Base-by-base conservation (phyloP, 2,329 filamentous ascomycete species). In the Neonectria sp. region DNA sequence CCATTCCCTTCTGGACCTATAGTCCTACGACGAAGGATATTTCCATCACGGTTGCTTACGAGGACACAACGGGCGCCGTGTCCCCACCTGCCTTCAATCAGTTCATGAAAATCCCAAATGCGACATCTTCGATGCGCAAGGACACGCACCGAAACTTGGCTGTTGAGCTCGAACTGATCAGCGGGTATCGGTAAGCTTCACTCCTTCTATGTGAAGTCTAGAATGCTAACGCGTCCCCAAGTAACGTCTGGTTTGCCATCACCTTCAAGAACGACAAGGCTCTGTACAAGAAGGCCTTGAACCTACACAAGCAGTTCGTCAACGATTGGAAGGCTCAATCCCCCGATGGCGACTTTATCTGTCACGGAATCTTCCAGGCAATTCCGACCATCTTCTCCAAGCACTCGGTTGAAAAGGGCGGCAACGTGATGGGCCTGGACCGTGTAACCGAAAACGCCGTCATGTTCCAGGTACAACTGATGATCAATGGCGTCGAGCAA, bases 181-280 rank as follows among this genome's bases (percentile, higher is more conserved):
- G 29, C 17, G 60, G 51, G 21, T 62, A 62, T 31, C 60, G 65
- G 58, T 60, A 52, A 51, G 58, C 25, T 29, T 51, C 24, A 13
- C 46, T 6, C 25, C 13, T 7, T 29, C 46, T 29, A 13, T 8
- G 13, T 29, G 6, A 51, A 31, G 25, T 4, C 13, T 31, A n/a
- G 6, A 31, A 29, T 29, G 21, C 46, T 51, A 25, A 51, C 13
- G 13, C 25, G 6, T 79, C 25, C 56, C 60, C 13, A 24, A 66
- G 63, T 27, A 63, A 68, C 31, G 48, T 58, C 15, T 62, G 59
- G 49, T 63, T 70, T 24, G 58, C 65, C 37, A 29, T 60, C 27
- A 63, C 61, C 9, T 65, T 65, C 55, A 65, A 65, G 55, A 70
- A 70, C 58, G 61, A 65, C 6, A 24, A 13, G 1, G 37, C 31